These are phyloP conservation scores for Primulina huaijiensis DNA, from an alignment of 257 asterid genomes.

Conservation along the genomic window DNA sequence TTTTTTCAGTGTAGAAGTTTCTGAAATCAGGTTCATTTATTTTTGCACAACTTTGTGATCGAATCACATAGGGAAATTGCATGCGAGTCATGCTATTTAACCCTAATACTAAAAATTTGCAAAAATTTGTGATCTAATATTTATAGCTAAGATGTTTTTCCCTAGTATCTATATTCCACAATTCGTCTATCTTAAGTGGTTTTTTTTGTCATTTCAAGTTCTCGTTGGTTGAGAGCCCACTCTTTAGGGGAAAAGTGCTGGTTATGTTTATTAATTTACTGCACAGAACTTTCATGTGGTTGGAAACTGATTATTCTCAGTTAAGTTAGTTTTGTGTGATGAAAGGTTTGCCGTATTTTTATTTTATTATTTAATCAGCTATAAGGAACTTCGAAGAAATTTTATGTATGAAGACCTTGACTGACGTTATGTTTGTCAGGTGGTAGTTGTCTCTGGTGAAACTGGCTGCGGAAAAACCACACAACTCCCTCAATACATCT, in stretches of 20 bases:
- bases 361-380: constrained; percentile 7
- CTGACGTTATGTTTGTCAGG: constrained; percentile 43
- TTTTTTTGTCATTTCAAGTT: background rate
- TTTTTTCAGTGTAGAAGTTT: background rate
- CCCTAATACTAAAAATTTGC: background rate
- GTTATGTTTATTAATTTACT: background rate
- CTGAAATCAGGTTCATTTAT: background rate
- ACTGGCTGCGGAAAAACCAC: constrained; percentile 97
- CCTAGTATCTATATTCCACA: background rate
- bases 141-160: background rate
- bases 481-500: constrained; percentile 85
- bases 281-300: constrained; percentile 1
- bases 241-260: background rate
- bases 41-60: background rate
- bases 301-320: constrained; percentile 6
- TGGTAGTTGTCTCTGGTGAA: constrained; percentile 87
- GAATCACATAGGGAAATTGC: background rate
- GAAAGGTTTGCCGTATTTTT: background rate
- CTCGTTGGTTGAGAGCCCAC: constrained; percentile 11
- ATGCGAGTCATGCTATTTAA: background rate
- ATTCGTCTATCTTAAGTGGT: background rate
- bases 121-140: no score
- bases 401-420: constrained; percentile 8
- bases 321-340: background rate
- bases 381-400: background rate